Conservation (phyloP, 169 alveolate species). For the Cyclospora cayetanensis region DNA sequence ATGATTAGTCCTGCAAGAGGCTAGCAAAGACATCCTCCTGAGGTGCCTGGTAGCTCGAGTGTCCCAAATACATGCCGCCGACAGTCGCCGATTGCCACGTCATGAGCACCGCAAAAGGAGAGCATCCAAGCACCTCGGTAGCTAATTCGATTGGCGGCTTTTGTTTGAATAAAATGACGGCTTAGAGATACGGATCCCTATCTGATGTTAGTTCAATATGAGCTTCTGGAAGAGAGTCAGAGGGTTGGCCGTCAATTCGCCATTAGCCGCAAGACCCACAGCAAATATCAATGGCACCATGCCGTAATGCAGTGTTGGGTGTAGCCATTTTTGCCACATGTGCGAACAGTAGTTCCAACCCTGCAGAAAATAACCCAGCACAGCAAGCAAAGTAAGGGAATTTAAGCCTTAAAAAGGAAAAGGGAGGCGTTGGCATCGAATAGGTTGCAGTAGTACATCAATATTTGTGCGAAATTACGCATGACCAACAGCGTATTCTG, state of each 20-base stretch:
- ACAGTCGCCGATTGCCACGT: too few relatives aligned
- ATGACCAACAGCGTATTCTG: too few relatives aligned
- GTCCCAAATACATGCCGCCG: too few relatives aligned
- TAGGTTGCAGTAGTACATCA: too few relatives aligned
- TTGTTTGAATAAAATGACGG: neutral
- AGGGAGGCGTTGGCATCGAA: too few relatives aligned
- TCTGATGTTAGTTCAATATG: conserved; percentile 43
- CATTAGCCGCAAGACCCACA: conserved; percentile 67
- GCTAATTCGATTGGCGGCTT: neutral
- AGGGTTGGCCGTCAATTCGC: conserved; percentile 72
- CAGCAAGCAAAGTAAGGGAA: too few relatives aligned
- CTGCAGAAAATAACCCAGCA: neutral
- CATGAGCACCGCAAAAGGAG: too few relatives aligned
- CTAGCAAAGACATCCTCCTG: too few relatives aligned
- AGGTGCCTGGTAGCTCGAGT: too few relatives aligned
- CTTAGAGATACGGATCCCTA: neutral
- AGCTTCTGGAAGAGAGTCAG: conserved; percentile 62
- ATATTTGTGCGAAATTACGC: too few relatives aligned
- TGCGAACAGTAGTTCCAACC: conserved; percentile 43
- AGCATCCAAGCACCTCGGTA: neutral
- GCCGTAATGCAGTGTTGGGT: conserved; percentile 73
- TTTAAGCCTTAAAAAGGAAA: too few relatives aligned
- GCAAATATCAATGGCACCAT: conserved; percentile 67
- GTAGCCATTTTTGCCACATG: conserved; percentile 68
- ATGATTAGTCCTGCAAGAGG: too few relatives aligned